Evolutionary conservation across 495 filamentous ascomycete species (phyloP).

Genomic region (Tetracladium setigerum): DNA sequence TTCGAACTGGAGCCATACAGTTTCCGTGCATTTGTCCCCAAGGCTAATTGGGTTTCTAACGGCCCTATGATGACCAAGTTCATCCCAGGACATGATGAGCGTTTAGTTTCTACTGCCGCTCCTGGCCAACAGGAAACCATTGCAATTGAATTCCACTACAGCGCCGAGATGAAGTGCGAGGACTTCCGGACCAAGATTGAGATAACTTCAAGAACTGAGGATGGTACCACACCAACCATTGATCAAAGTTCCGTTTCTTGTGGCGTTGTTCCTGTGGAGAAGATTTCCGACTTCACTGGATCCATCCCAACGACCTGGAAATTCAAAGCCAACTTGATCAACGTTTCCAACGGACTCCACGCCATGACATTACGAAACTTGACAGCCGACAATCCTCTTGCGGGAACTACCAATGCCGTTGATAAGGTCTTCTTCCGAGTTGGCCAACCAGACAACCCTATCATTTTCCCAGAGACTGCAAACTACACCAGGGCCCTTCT

Average conservation of each 20-base stretch:
- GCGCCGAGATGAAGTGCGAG: conserved; percentile 55
- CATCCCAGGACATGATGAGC: conserved; percentile 54
- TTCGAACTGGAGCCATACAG: conserved; percentile 43
- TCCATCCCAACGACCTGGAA: conserved; percentile 77
- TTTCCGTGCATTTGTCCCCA: conserved; percentile 57
- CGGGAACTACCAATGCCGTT: conserved; percentile 36
- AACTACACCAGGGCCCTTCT: conserved; percentile 53
- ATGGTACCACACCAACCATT: conserved; percentile 31
- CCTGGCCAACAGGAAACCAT: conserved; percentile 33
- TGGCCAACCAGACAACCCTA: conserved; percentile 40
- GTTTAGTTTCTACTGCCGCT: conserved; percentile 43
- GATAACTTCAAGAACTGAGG: conserved; percentile 46
- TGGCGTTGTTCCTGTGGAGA: conserved; percentile 39
- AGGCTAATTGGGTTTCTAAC: conserved; percentile 38
- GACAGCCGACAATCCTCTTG: conserved; percentile 26
- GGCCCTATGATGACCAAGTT: conserved; percentile 61
- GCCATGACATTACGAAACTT: conserved; percentile 52
- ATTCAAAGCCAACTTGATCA: conserved; percentile 44
- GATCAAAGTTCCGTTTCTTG: conserved; percentile 38
- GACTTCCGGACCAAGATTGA: conserved; percentile 40
- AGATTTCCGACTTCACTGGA: conserved; percentile 70
- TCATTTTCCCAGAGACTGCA: conserved; percentile 48
- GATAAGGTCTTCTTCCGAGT: conserved; percentile 47
- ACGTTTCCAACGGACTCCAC: conserved; percentile 61
- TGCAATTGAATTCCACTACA: conserved; percentile 50